These are phyloP conservation scores for Sambucus nigra DNA, from an alignment of 129 eudicot genomes.

Conservation along the genomic window DNA sequence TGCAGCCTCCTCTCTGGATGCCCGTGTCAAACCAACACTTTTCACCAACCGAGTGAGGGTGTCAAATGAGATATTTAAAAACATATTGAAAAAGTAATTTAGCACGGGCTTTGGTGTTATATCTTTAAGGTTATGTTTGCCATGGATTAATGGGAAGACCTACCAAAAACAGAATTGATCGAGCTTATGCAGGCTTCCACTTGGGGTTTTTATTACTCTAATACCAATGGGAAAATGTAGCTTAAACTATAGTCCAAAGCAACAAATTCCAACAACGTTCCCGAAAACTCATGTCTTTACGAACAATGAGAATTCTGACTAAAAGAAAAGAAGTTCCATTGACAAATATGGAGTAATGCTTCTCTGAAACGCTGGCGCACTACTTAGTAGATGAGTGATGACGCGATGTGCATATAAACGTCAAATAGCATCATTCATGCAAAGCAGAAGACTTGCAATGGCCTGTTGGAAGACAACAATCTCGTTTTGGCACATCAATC, in stretches of 20 bases:
- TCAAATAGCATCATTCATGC: not conserved
- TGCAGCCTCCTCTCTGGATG: no score
- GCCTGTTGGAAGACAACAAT: not conserved
- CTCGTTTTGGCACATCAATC: conserved; percentile 1
- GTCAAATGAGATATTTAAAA: no score
- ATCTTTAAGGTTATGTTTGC: no score
- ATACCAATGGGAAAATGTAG: not conserved
- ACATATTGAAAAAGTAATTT: no score
- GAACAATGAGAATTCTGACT: not conserved
- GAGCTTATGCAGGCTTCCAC: no score
- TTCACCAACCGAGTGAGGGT: no score
- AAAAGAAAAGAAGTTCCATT: not conserved
- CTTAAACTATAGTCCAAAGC: not conserved
- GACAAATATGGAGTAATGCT: not conserved
- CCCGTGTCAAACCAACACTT: no score
- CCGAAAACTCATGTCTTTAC: not conserved
- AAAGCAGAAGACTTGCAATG: not conserved
- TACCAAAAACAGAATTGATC: no score
- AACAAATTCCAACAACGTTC: not conserved
- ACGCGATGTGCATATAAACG: not conserved
- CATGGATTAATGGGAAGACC: no score
- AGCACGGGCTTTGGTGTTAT: no score
- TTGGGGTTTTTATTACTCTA: not conserved
- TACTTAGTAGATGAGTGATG: no score
- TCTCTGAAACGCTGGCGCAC: not conserved